Conservation (phyloP, 345 rosid genomes). For the Hypericum perforatum region DNA sequence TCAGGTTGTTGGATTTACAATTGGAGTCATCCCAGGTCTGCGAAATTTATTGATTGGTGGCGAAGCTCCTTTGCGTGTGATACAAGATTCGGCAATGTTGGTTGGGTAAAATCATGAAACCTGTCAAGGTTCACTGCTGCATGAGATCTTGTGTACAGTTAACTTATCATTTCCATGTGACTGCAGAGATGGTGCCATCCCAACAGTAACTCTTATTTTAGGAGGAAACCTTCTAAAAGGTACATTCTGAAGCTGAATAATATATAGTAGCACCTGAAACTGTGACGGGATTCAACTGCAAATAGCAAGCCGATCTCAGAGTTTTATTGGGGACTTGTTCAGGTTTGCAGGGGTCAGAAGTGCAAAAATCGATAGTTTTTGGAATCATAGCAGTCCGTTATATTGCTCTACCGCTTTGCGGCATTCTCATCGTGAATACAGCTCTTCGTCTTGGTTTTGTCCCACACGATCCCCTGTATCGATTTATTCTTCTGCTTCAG, state of each 20-base stretch:
- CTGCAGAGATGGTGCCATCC: slow-evolving; percentile 58
- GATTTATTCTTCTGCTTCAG: slow-evolving; percentile 56
- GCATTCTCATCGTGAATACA: slow-evolving; percentile 38
- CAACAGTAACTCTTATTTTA: slow-evolving; percentile 45
- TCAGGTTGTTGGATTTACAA: slow-evolving; percentile 18
- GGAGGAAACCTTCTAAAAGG: slow-evolving; percentile 69
- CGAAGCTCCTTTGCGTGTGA: slow-evolving; percentile 24
- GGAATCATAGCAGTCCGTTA: slow-evolving; percentile 45
- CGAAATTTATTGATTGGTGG: slow-evolving; percentile 21
- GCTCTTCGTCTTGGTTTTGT: slow-evolving; percentile 40
- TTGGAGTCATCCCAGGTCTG: slow-evolving; percentile 15
- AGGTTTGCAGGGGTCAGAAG: slow-evolving; percentile 47
- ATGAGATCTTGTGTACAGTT: background rate
- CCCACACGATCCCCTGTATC: slow-evolving; percentile 47
- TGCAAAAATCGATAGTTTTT: slow-evolving; percentile 26
- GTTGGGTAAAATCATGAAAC: slow-evolving; percentile 16
- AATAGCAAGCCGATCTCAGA: background rate
- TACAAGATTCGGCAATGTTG: slow-evolving; percentile 17
- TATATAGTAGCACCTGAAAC: background rate
- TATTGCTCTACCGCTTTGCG: slow-evolving; percentile 42
- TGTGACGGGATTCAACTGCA: background rate
- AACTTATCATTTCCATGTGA: background rate
- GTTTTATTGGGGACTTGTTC: background rate
- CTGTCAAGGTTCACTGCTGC: background rate
- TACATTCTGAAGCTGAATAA: slow-evolving; percentile 6